Conservation (phyloP, 768 basidiomycete genomes). For the Strobilomyces dryophilus region DNA sequence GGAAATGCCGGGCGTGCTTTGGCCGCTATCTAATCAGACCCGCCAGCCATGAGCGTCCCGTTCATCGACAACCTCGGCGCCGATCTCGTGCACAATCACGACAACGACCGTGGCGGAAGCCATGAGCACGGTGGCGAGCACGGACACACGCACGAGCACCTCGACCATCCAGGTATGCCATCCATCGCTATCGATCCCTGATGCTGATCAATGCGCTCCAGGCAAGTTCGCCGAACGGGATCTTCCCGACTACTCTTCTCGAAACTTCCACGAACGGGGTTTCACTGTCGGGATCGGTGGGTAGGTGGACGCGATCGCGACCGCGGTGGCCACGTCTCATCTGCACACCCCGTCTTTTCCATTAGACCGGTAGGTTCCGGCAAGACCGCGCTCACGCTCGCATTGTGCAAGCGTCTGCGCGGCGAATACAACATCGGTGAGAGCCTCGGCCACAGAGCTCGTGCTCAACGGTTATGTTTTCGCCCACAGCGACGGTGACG, state of each 20-base stretch:
- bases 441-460: constrained; percentile 16
- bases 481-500: constrained; percentile 78
- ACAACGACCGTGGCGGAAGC: constrained; percentile 24
- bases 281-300: constrained; percentile 99
- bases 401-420: constrained; percentile 78
- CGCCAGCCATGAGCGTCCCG: constrained; percentile 52
- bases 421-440: constrained; percentile 87
- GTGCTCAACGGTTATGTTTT: constrained; percentile 10
- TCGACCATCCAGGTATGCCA: constrained; percentile 77
- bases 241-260: constrained; percentile 76
- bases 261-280: constrained; percentile 89
- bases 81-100: no score
- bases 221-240: constrained; percentile 93
- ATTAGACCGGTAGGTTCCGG: constrained; percentile 96
- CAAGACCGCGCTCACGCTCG: constrained; percentile 92
- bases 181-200: background rate
- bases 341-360: background rate
- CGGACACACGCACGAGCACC: constrained; percentile 92
- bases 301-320: constrained; percentile 41
- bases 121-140: constrained; percentile 73
- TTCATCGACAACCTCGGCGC: constrained; percentile 69
- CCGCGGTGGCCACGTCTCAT: background rate
- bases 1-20: constrained; percentile 7
- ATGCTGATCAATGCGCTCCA: constrained; percentile 27
- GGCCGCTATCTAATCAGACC: constrained; percentile 4